Percentiles rank a stretch among this genome's conserved stretches.
Evolutionary conservation across 2,329 filamentous ascomycete genomes (phyloP).

Genomic region (Leptographium radiaticola): DNA sequence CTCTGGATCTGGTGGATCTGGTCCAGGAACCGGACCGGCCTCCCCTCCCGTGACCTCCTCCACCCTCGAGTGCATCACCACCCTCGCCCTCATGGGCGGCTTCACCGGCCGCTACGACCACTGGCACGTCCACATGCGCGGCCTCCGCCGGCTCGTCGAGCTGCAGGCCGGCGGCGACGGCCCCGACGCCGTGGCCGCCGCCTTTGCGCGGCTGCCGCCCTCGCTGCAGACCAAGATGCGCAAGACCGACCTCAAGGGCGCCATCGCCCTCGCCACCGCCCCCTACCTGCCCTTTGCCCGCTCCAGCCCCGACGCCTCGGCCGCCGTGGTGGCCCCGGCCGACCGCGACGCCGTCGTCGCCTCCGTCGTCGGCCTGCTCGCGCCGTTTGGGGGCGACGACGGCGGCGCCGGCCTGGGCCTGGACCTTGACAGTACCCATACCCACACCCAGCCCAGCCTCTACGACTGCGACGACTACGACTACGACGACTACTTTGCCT

Average conservation of each 20-base stretch:
- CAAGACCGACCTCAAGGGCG: constrained; percentile 24
- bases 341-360: constrained; percentile 7
- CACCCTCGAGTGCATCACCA: constrained; percentile 18
- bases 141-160: constrained; percentile 14
- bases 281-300: constrained; percentile 21
- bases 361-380: constrained; percentile 13
- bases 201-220: constrained; percentile 6
- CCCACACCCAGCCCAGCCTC: neutral
- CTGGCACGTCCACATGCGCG: constrained; percentile 25
- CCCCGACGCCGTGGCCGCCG: neutral
- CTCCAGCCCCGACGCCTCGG: constrained; percentile 13
- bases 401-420: neutral
- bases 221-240: constrained; percentile 10
- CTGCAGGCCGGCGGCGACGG: neutral
- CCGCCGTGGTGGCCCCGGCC: constrained; percentile 11
- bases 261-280: constrained; percentile 16
- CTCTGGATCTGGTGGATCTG: no score
- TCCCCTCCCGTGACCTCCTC: neutral
- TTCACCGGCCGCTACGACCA: constrained; percentile 23
- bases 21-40: no score
- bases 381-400: constrained; percentile 1
- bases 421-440: neutral
- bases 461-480: neutral
- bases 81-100: constrained; percentile 18
- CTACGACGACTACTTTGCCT: neutral